Evolutionary conservation across 768 basidiomycete genomes (phyloP).

Genomic region (Auriscalpium orientale): DNA sequence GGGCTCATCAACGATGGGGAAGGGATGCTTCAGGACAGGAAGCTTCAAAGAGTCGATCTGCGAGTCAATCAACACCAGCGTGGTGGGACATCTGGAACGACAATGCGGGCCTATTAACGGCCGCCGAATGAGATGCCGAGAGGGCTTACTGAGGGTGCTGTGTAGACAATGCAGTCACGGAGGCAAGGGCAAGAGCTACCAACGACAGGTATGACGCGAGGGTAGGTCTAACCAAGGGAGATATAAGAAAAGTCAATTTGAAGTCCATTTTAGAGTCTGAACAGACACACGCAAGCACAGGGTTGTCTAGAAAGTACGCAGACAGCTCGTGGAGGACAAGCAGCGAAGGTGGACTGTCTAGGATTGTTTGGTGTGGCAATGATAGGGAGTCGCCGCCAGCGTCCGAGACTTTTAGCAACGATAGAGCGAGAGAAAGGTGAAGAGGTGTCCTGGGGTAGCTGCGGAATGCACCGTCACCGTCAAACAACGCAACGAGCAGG

Average conservation of each 20-base stretch:
- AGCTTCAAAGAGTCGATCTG: constrained; percentile 6
- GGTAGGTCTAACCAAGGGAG: neutral
- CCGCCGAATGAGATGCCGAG: neutral
- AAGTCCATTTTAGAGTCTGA: neutral
- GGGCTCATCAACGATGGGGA: neutral
- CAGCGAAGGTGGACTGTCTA: constrained; percentile 5
- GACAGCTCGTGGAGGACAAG: constrained; percentile 14
- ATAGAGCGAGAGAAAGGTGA: constrained; percentile 9
- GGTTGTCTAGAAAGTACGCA: constrained; percentile 10
- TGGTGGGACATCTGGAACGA: neutral
- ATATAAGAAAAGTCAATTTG: neutral
- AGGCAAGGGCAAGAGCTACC: constrained; percentile 5
- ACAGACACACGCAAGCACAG: neutral
- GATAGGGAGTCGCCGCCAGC: neutral
- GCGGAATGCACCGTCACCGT: neutral
- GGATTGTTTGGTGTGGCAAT: neutral
- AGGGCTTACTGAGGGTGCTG: constrained; percentile 5
- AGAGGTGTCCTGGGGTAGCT: constrained; percentile 9
- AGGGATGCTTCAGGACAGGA: constrained; percentile 3
- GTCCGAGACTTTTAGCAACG: constrained; percentile 8
- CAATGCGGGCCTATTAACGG: neutral
- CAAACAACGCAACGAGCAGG: neutral
- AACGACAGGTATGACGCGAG: constrained; percentile 12
- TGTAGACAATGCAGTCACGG: constrained; percentile 1
- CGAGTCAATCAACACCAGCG: constrained; percentile 14